A percentile compares a stretch with the other conserved stretches of the same genome.
These are phyloP conservation scores for Triticum urartu DNA, from an alignment of 176 grass and related monocot genomes.

Conservation along the genomic window DNA sequence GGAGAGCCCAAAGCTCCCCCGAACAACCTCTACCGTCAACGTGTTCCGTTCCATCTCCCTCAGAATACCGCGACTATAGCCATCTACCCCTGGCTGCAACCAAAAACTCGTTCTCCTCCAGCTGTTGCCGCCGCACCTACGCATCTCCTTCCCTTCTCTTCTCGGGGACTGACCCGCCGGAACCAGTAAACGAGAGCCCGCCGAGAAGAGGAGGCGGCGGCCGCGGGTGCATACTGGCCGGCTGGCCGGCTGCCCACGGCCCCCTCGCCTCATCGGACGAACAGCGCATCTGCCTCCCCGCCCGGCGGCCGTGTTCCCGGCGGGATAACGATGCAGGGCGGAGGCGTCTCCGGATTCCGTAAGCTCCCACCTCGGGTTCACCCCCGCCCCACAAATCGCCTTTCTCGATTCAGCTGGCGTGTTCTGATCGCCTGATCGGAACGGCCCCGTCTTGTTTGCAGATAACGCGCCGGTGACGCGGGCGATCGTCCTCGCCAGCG, in stretches of 20 bases:
- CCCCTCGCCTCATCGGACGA: not conserved
- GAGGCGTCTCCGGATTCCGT: constrained; percentile 84
- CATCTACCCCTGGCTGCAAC: not conserved
- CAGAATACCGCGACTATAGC: not conserved
- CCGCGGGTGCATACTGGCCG: not conserved
- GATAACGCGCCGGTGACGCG: constrained; percentile 78
- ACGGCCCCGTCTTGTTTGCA: constrained; percentile 25
- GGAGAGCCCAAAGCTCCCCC: constrained; percentile 5
- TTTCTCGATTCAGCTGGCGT: too few relatives aligned
- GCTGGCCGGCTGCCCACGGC: not conserved
- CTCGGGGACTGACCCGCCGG: not conserved
- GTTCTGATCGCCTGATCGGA: constrained; percentile 29
- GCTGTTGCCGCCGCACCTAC: constrained; percentile 5
- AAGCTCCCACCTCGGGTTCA: constrained; percentile 26
- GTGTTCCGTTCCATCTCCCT: constrained; percentile 12
- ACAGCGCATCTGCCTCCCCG: not conserved
- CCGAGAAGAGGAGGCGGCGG: not conserved
- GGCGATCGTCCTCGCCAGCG: constrained; percentile 50
- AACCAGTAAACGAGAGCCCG: not conserved
- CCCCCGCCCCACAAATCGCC: not conserved
- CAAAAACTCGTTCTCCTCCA: not conserved
- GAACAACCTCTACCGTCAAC: constrained; percentile 12
- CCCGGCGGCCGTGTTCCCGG: not conserved
- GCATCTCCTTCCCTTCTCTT: not conserved
- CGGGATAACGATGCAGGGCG: constrained; percentile 55